Conservation (phyloP, 306 rosid species). For the Sicyos baderoa region DNA sequence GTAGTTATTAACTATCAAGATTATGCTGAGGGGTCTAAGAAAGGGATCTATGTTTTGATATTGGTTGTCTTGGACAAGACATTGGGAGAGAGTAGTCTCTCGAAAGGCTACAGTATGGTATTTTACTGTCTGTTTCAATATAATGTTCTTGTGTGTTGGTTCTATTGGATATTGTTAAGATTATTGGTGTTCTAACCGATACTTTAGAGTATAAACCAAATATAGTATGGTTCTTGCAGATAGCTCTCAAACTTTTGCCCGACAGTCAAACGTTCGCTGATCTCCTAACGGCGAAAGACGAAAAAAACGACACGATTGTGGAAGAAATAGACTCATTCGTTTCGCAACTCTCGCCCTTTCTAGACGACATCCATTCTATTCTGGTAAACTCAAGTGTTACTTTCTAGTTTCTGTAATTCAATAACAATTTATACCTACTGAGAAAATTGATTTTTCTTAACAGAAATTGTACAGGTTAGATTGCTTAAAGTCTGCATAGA, state of each 20-base stretch:
- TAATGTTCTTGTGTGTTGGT: too few species aligned
- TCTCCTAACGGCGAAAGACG: slow-evolving; percentile 52
- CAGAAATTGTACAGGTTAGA: slow-evolving; percentile 62
- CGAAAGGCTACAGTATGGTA: too few species aligned
- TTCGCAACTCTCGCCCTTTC: slow-evolving; percentile 52
- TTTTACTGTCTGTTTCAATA: too few species aligned
- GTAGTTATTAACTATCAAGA: too few species aligned
- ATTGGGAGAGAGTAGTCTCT: too few species aligned
- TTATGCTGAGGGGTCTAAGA: too few species aligned
- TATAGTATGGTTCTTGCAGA: slow-evolving; percentile 35
- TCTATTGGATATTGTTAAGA: too few species aligned
- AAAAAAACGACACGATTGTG: slow-evolving; percentile 40
- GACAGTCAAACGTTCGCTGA: slow-evolving; percentile 45
- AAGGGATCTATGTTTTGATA: too few species aligned
- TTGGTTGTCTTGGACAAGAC: too few species aligned
- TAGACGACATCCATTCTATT: slow-evolving; percentile 57
- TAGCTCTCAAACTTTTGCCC: slow-evolving; percentile 70
- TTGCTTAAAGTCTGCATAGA: slow-evolving; percentile 44
- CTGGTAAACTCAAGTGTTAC: slow-evolving; percentile 35
- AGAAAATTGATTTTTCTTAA: slow-evolving; percentile 1
- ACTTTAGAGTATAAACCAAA: background rate
- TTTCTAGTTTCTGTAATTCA: too few species aligned
- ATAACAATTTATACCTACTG: background rate
- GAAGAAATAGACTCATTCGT: slow-evolving; percentile 54
- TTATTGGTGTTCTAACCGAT: too few species aligned